phyloP scores from a whole-genome alignment of 371 early-diverging fungal species.

The Lichtheimia corymbifera region DNA sequence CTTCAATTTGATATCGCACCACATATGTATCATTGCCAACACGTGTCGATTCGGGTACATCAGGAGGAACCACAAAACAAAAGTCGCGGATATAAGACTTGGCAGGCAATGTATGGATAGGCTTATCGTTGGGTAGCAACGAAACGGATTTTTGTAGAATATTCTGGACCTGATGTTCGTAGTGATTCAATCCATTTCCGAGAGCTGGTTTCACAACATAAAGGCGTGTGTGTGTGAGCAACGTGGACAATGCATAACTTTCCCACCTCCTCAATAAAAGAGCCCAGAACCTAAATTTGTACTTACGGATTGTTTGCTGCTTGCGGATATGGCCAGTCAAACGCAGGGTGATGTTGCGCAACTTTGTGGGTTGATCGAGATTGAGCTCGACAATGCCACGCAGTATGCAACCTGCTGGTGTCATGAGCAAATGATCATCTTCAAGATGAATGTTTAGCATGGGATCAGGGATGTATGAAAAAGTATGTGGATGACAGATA shows the following conservation, averaged over 20 bases:
- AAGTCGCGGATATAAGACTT: slow-evolving; percentile 17
- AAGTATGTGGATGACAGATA: too few relatives aligned
- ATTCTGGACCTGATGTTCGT: too few relatives aligned
- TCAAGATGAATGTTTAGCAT: slow-evolving; percentile 33
- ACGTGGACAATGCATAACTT: too few relatives aligned
- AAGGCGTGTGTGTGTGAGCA: too few relatives aligned
- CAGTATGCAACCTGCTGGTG: slow-evolving; percentile 40
- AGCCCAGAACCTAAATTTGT: background rate
- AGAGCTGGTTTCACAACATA: too few relatives aligned
- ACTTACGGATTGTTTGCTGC: slow-evolving; percentile 11
- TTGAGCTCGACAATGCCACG: slow-evolving; percentile 34
- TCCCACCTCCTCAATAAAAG: too few relatives aligned
- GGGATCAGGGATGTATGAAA: background rate
- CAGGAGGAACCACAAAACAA: slow-evolving; percentile 34
- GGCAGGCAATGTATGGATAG: too few relatives aligned
- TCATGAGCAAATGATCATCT: slow-evolving; percentile 37
- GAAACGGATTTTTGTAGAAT: too few relatives aligned
- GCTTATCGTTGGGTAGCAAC: too few relatives aligned
- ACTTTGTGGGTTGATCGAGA: slow-evolving; percentile 27
- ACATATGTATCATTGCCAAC: slow-evolving; percentile 28
- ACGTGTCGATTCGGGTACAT: slow-evolving; percentile 39
- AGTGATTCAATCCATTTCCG: too few relatives aligned
- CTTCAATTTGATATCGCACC: slow-evolving; percentile 40
- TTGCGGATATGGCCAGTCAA: slow-evolving; percentile 27
- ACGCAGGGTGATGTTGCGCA: slow-evolving; percentile 28